Conservation (phyloP, 2,329 filamentous ascomycete species). For the Sporothrix schenckii region DNA sequence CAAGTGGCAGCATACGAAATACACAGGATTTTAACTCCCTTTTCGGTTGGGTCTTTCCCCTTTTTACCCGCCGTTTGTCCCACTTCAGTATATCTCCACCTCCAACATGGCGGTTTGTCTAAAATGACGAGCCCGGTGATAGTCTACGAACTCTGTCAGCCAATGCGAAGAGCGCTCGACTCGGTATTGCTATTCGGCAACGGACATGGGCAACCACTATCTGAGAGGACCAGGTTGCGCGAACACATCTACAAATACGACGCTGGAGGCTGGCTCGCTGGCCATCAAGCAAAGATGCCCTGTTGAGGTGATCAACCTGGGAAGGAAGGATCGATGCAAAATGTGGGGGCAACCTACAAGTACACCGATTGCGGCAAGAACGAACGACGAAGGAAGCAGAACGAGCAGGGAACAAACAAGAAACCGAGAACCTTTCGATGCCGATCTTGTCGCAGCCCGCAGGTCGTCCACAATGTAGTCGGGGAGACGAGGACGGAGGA, state of each 20-base stretch:
- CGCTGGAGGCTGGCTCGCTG: no score
- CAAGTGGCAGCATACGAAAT: no score
- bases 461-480: background rate
- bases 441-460: slow-evolving; percentile 11
- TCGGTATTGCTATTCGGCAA: slow-evolving; percentile 16
- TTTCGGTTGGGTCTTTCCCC: background rate
- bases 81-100: background rate
- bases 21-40: background rate
- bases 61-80: slow-evolving; percentile 12
- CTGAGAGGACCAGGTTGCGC: background rate
- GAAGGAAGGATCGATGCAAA: slow-evolving; percentile 20
- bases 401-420: slow-evolving; percentile 6
- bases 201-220: background rate
- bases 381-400: background rate
- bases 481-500: background rate
- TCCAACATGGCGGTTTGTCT: no score
- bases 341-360: background rate
- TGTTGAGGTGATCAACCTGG: slow-evolving; percentile 16
- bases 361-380: background rate
- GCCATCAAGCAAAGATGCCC: background rate
- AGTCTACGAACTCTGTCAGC: background rate
- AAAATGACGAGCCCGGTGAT: no score
- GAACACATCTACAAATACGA: no score
- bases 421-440: slow-evolving; percentile 5
- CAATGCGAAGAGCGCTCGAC: background rate